Percentiles rank a stretch among this genome's conserved stretches.
These are phyloP conservation scores for Aschersonia sp. DNA, from an alignment of 2,329 filamentous ascomycete genomes.

Conservation along the genomic window DNA sequence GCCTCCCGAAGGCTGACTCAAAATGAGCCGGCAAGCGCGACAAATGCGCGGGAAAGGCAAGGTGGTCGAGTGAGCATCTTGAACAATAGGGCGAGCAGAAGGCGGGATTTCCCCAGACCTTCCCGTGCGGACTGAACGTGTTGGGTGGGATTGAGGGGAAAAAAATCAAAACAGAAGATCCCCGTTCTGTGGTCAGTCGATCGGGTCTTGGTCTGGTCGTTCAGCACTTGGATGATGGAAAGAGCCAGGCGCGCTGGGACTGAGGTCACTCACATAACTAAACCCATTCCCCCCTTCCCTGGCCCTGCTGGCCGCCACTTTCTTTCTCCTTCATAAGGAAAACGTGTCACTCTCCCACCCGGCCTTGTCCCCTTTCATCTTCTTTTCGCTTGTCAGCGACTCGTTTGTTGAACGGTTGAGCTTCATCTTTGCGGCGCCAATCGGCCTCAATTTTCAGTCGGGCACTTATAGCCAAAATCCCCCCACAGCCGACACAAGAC, in stretches of 20 bases:
- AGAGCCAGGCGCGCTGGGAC: conserved; percentile 4
- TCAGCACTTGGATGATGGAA: conserved; percentile 4
- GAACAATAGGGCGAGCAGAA: background rate
- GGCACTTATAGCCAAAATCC: conserved; percentile 1
- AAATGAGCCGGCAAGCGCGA: too few species aligned
- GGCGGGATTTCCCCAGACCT: too few species aligned
- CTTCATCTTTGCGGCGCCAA: background rate
- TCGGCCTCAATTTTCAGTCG: background rate
- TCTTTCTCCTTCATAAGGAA: conserved; percentile 2
- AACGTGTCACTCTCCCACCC: conserved; percentile 1
- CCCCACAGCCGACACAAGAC: background rate
- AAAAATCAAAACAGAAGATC: background rate
- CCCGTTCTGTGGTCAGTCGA: conserved; percentile 3
- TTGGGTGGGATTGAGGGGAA: background rate
- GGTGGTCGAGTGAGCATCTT: background rate
- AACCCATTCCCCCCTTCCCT: conserved; percentile 19
- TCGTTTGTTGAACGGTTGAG: background rate
- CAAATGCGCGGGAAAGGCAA: background rate
- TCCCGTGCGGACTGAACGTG: too few species aligned
- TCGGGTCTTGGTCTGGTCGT: conserved; percentile 2
- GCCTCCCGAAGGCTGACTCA: background rate
- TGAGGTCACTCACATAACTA: conserved; percentile 19
- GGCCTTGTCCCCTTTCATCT: conserved; percentile 1
- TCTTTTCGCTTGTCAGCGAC: background rate
- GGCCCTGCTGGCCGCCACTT: conserved; percentile 10